Conservation (phyloP, 495 filamentous ascomycete genomes). For the Hypoxylon crocopeplum region DNA sequence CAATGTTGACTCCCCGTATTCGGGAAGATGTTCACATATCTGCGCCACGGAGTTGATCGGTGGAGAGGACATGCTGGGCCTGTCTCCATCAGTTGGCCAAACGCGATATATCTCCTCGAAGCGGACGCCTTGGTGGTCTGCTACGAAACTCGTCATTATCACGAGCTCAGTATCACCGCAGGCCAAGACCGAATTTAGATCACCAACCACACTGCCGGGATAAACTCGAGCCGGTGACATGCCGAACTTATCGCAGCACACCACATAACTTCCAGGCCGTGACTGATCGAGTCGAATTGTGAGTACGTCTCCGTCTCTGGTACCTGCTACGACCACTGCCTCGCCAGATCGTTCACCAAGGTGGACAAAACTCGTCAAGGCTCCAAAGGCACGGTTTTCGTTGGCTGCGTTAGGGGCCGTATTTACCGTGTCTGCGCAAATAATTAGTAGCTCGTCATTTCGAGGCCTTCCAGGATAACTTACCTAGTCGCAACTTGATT, state of each 20-base stretch:
- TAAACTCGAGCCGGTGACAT: slow-evolving; percentile 27
- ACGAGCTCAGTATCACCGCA: slow-evolving; percentile 37
- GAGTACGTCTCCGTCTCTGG: slow-evolving; percentile 54
- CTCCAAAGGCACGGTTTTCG: slow-evolving; percentile 25
- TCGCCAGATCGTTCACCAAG: slow-evolving; percentile 11
- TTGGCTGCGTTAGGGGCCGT: neutral
- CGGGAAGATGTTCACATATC: slow-evolving; percentile 31
- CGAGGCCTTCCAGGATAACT: neutral
- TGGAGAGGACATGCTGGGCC: slow-evolving; percentile 35
- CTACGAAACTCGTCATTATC: slow-evolving; percentile 26
- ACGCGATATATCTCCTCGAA: slow-evolving; percentile 41
- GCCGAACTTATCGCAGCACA: slow-evolving; percentile 26
- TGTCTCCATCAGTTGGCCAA: slow-evolving; percentile 50
- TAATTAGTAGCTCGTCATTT: neutral
- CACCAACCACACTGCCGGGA: slow-evolving; percentile 21
- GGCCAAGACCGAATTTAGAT: slow-evolving; percentile 24
- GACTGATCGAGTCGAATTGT: slow-evolving; percentile 30
- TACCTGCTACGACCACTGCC: slow-evolving; percentile 44
- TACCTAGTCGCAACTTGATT: slow-evolving; percentile 21
- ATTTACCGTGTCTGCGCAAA: neutral
- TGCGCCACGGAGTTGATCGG: slow-evolving; percentile 44
- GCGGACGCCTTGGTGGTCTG: neutral
- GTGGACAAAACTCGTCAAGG: slow-evolving; percentile 46
- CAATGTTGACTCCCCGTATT: slow-evolving; percentile 37
- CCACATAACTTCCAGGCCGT: neutral